Evolutionary conservation across 1,284 basidiomycete species (phyloP).

Genomic region (Cryptococcus floricola): DNA sequence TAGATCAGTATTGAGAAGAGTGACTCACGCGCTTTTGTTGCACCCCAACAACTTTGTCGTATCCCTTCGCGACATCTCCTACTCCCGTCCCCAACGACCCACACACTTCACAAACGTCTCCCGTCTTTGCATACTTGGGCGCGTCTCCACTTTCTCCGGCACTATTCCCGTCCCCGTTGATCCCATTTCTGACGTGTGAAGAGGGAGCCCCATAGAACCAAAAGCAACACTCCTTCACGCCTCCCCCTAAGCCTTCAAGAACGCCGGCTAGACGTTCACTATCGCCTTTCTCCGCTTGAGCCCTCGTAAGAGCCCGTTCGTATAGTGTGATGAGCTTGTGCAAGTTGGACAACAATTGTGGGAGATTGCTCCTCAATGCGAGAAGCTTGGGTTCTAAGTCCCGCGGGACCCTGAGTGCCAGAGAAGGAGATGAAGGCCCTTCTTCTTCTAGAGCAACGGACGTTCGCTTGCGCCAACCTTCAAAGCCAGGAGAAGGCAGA

Average conservation of each 20-base stretch:
- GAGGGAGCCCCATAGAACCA: conserved; percentile 37
- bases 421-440: conserved; percentile 67
- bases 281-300: conserved; percentile 81
- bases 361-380: conserved; percentile 65
- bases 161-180: conserved; percentile 47
- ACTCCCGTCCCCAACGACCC: conserved; percentile 73
- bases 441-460: conserved; percentile 75
- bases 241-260: conserved; percentile 69
- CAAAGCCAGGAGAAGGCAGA: conserved; percentile 63
- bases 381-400: conserved; percentile 85
- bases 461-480: conserved; percentile 70
- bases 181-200: neutral
- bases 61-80: conserved; percentile 62
- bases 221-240: conserved; percentile 41
- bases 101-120: conserved; percentile 71
- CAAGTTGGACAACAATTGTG: conserved; percentile 68
- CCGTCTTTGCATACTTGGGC: neutral
- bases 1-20: neutral
- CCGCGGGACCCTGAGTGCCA: conserved; percentile 87
- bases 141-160: no score
- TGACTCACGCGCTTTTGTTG: conserved; percentile 69
- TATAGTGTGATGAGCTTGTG: conserved; percentile 82
- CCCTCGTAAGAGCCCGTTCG: conserved; percentile 77
- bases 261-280: conserved; percentile 74
- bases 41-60: conserved; percentile 69